Conservation (phyloP, 306 rosid species). For the Cicer pinnatifidum region DNA sequence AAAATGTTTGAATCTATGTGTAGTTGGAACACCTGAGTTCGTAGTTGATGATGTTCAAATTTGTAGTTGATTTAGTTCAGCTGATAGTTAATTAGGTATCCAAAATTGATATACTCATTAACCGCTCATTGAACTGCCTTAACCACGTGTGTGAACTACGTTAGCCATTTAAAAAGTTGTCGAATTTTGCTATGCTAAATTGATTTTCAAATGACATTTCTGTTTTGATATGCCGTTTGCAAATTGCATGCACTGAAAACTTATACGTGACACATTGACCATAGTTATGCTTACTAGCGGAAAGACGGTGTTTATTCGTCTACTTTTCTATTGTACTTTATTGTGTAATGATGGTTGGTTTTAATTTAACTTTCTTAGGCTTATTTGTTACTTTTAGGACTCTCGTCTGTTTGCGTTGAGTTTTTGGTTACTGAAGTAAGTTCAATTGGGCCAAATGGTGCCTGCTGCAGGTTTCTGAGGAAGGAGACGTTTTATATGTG, state of each 20-base stretch:
- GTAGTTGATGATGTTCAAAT: too few species aligned
- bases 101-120: too few species aligned
- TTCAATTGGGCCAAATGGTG: conserved; percentile 62
- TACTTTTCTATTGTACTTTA: not conserved
- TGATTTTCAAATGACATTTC: too few species aligned
- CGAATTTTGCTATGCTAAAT: too few species aligned
- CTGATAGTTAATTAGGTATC: too few species aligned
- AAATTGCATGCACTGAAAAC: not conserved
- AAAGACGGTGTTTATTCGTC: not conserved
- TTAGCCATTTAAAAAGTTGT: too few species aligned
- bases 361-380: not conserved
- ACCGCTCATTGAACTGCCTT: too few species aligned
- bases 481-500: conserved; percentile 90
- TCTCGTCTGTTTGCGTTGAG: conserved; percentile 38
- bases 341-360: not conserved
- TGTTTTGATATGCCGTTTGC: not conserved
- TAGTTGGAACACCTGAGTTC: too few species aligned
- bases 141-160: too few species aligned
- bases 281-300: not conserved
- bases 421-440: conserved; percentile 43
- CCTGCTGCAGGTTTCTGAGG: conserved; percentile 88
- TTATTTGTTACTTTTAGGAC: not conserved
- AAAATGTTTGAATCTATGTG: too few species aligned
- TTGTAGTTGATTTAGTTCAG: too few species aligned
- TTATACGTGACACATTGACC: not conserved